These are phyloP conservation scores for Xylariaceae sp. DNA, from an alignment of 2,329 filamentous ascomycete genomes.

Conservation along the genomic window DNA sequence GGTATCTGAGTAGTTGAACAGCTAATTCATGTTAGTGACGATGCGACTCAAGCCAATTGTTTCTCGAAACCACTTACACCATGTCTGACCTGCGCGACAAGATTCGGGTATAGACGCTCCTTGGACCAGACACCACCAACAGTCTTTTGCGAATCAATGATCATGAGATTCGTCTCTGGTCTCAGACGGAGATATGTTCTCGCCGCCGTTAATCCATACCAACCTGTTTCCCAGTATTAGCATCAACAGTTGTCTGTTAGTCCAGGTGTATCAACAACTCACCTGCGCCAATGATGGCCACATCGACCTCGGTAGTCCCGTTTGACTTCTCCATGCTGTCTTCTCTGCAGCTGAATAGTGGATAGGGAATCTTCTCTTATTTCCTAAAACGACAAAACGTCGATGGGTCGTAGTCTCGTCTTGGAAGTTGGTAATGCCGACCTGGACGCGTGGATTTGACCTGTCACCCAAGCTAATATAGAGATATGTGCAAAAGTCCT, in stretches of 20 bases:
- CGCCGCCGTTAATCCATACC: conserved; percentile 24
- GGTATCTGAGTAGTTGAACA: conserved; percentile 26
- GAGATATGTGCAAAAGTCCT: too few relatives aligned
- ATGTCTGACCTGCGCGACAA: conserved; percentile 25
- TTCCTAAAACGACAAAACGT: too few relatives aligned
- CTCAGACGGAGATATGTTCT: conserved; percentile 24
- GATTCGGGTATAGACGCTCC: conserved; percentile 26
- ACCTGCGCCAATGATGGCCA: conserved; percentile 26
- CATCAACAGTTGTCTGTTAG: not conserved
- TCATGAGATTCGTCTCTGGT: conserved; percentile 23
- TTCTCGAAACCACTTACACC: conserved; percentile 16
- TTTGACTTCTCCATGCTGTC: conserved; percentile 7
- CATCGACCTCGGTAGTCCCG: conserved; percentile 17
- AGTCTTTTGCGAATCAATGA: conserved; percentile 24
- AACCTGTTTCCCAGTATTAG: conserved; percentile 15
- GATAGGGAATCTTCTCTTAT: not conserved
- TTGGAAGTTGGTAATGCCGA: too few relatives aligned
- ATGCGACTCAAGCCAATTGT: not conserved
- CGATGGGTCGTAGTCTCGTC: too few relatives aligned
- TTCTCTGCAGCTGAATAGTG: not conserved
- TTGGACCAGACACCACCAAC: conserved; percentile 27
- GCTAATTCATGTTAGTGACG: conserved; percentile 16
- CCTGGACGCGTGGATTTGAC: too few relatives aligned
- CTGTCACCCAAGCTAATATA: too few relatives aligned
- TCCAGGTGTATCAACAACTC: not conserved